Conservation (phyloP, 2,329 filamentous ascomycete genomes). For the Beauveria sp. region DNA sequence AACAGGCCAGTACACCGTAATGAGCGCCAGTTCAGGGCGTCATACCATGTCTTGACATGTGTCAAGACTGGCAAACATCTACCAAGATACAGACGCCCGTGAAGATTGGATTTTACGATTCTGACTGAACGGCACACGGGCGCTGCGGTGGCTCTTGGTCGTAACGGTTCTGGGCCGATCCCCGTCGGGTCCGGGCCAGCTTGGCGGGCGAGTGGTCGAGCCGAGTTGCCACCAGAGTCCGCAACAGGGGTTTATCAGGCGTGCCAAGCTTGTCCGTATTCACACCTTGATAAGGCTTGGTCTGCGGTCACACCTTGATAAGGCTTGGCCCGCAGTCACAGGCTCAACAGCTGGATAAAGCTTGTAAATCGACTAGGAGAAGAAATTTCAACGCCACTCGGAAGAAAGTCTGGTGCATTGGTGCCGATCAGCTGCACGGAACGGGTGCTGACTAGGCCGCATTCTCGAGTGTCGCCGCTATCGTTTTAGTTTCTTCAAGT, state of each 20-base stretch:
- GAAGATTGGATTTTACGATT: background rate
- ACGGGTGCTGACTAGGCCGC: background rate
- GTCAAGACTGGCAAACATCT: background rate
- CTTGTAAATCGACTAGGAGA: background rate
- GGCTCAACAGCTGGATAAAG: too few species aligned
- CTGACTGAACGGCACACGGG: background rate
- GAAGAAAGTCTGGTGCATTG: background rate
- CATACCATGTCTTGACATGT: background rate
- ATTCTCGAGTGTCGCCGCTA: background rate
- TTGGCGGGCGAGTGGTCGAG: background rate
- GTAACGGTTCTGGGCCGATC: background rate
- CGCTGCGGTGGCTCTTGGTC: background rate
- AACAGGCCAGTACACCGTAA: too few species aligned
- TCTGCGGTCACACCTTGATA: too few species aligned
- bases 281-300: too few species aligned
- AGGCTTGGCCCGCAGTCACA: too few species aligned
- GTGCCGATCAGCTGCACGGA: background rate
- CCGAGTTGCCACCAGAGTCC: background rate
- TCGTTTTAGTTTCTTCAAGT: background rate
- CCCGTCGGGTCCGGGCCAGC: background rate
- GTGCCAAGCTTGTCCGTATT: too few species aligned
- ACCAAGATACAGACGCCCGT: background rate
- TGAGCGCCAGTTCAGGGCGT: background rate
- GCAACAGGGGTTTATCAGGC: background rate
- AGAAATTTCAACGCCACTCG: background rate